Base-by-base conservation (phyloP, 2,329 filamentous ascomycete species). In the Cordyceps fumosorosea region DNA sequence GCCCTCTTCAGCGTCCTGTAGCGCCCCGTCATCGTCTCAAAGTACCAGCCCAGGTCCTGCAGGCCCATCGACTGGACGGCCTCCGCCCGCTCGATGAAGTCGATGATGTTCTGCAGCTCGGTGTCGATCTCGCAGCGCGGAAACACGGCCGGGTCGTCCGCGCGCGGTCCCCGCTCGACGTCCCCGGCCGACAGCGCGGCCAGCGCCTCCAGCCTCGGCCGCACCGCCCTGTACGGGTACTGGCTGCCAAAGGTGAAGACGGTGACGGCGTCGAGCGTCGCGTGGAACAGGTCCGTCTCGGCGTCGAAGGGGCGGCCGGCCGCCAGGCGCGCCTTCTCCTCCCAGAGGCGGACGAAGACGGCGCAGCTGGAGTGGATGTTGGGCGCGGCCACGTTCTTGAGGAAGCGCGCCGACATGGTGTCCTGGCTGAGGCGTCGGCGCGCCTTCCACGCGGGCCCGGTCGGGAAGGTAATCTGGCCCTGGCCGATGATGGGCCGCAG, bases 321-420 rank as follows among this genome's bases (percentile, higher is more conserved):
- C 18, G 71, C 72, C 1, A 70, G 37, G 0, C 64, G 55, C 14
- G 63, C 65, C 60, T 77, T 78, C 51, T 69, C 51, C 20, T 67
- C 61, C 72, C 73, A 77, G 22, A 77, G 20, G 6, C 68, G 63
- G 29, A 76, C 67, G 26, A 78, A 29, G 3, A 3, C 5, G n/a
- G 12, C 69, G 66, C n/a, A 66, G 69, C n/a, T 67, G 64, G 22
- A 22, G 64, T 77, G 75, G 1, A 77, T 66, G 20, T 71, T 68
- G 0, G 75, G 75, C 0, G 69, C 75, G 4, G 64, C 66, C 3
- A 76, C 69, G 20, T 68, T 62, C 50, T 67, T 67, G 16, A 78
- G 66, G 59, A 77, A 78, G 0, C 61, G 63, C 0, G 72, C 74
- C 5, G 73, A 66, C 74, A 78, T 77, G 40, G 77, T 66, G 58